These are phyloP conservation scores for Dichomitus squalens DNA, from an alignment of 1,284 basidiomycete species.

Conservation along the genomic window DNA sequence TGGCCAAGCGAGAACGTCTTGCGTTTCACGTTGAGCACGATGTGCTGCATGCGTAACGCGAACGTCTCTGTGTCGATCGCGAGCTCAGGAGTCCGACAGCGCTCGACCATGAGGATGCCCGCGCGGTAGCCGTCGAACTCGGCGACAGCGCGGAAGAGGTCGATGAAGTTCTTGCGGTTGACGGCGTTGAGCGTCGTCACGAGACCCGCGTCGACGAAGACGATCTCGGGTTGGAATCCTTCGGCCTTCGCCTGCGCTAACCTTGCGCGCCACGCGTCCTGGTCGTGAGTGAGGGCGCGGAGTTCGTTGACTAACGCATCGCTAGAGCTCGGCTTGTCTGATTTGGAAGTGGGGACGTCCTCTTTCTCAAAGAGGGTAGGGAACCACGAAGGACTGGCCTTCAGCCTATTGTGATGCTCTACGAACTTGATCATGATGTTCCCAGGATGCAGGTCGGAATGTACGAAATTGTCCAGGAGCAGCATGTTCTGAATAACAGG, in stretches of 20 bases:
- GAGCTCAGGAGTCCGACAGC: slow-evolving; percentile 91
- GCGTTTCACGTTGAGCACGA: slow-evolving; percentile 91
- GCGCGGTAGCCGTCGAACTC: slow-evolving; percentile 96
- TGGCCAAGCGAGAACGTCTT: slow-evolving; percentile 96
- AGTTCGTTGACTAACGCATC: slow-evolving; percentile 78
- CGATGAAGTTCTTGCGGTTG: slow-evolving; percentile 93
- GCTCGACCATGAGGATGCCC: slow-evolving; percentile 95
- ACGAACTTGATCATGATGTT: slow-evolving; percentile 98
- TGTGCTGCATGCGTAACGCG: slow-evolving; percentile 95
- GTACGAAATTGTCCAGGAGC: slow-evolving; percentile 96
- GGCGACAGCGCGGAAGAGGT: slow-evolving; percentile 94
- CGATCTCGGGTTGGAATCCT: slow-evolving; percentile 92
- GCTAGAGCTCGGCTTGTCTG: slow-evolving; percentile 33
- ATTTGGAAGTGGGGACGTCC: background rate
- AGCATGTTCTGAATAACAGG: slow-evolving; percentile 85
- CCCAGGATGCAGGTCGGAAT: slow-evolving; percentile 92
- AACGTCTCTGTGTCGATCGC: slow-evolving; percentile 94
- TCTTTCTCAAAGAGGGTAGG: slow-evolving; percentile 36
- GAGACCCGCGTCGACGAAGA: slow-evolving; percentile 96
- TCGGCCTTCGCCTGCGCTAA: slow-evolving; percentile 64
- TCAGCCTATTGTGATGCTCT: slow-evolving; percentile 67
- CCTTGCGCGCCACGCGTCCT: slow-evolving; percentile 72
- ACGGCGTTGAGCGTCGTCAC: slow-evolving; percentile 83
- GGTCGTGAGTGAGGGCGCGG: slow-evolving; percentile 55
- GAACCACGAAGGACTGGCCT: slow-evolving; percentile 52